Evolutionary conservation across 345 rosid genomes (phyloP), one percentile per base, ranked within the genome.

Genomic region (Salix brachista): DNA sequence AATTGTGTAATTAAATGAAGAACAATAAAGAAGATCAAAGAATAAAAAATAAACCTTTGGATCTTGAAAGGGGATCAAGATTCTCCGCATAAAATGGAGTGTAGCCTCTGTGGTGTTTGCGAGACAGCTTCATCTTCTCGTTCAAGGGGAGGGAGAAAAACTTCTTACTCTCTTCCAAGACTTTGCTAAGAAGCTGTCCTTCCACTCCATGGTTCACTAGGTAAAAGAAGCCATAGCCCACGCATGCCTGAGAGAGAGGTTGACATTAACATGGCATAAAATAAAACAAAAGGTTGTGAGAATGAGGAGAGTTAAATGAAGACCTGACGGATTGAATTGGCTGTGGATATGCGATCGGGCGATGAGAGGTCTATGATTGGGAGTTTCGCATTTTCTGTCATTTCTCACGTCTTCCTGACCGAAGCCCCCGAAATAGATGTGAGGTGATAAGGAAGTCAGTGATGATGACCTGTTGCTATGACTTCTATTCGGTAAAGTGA

Each of bases 201-300:
- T 89, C 88, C 2, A 91, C 85, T 6, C 94, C 97, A 71, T 95
- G 99, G 77, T 95, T 95, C 78, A 86, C 89, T 3, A 95, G 83
- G 84, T 90, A 95, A 79, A 93, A 95, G 92, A 91, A 95, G 21
- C 97, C 97, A 77, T 86, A 82, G 14, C 91, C 92, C 17, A 83
- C 34, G 68, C 97, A 93, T 25, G 96, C 97, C 99, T 95, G n/a
- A 81, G 41, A 71, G 23, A 66, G 19, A 66, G 11, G 6, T 1
- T 48, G n/a, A 8, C 28, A 18, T 36, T 16, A 46, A 71, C 10
- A 25, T 10, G 32, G 19, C 18, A 25, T 11, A 10, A n/a, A 39
- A 70, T 18, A 65, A 48, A 17, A 6, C 41, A 13, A 8, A 19
- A 50, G 14, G 28, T 3, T 4, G 23, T 17, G 28, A n/a, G 12